These are phyloP conservation scores for Ettlia oleoabundans DNA, from an alignment of 139 green algal species.

Conservation along the genomic window DNA sequence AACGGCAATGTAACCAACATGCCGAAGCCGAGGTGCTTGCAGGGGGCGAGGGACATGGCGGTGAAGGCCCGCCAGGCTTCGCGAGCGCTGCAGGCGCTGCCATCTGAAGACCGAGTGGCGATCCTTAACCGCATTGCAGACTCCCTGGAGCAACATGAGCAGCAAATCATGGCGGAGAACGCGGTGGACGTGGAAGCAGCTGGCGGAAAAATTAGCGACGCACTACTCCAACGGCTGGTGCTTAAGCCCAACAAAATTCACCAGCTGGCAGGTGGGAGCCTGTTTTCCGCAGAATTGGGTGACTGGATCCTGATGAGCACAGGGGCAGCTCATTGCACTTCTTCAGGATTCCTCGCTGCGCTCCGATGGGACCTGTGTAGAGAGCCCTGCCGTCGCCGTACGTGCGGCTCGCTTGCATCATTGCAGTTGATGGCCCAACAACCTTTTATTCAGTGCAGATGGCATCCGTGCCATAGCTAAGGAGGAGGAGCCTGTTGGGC, in stretches of 20 bases:
- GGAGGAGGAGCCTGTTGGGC: slow-evolving; percentile 84
- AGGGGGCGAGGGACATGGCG: slow-evolving; percentile 40
- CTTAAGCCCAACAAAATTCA: slow-evolving; percentile 94
- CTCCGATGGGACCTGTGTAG: no score
- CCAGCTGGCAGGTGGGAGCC: slow-evolving; percentile 78
- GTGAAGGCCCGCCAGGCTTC: slow-evolving; percentile 74
- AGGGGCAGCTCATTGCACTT: no score
- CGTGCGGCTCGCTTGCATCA: no score
- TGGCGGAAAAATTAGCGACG: slow-evolving; percentile 64
- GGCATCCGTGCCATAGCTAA: slow-evolving; percentile 90
- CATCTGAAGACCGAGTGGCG: slow-evolving; percentile 64
- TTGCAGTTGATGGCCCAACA: no score
- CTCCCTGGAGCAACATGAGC: slow-evolving; percentile 74
- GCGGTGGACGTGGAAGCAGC: slow-evolving; percentile 71
- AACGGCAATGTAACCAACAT: neutral
- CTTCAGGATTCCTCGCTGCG: no score
- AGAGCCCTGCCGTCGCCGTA: no score
- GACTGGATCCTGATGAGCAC: no score
- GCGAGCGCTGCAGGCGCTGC: slow-evolving; percentile 80
- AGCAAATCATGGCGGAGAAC: slow-evolving; percentile 89
- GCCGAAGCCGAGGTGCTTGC: neutral
- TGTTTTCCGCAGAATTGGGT: neutral
- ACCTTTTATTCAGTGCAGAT: no score
- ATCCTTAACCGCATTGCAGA: slow-evolving; percentile 87
- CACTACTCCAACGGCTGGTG: slow-evolving; percentile 91